Evolutionary conservation across 169 alveolate genomes (phyloP).

Genomic region (Perkinsus chesapeaki): DNA sequence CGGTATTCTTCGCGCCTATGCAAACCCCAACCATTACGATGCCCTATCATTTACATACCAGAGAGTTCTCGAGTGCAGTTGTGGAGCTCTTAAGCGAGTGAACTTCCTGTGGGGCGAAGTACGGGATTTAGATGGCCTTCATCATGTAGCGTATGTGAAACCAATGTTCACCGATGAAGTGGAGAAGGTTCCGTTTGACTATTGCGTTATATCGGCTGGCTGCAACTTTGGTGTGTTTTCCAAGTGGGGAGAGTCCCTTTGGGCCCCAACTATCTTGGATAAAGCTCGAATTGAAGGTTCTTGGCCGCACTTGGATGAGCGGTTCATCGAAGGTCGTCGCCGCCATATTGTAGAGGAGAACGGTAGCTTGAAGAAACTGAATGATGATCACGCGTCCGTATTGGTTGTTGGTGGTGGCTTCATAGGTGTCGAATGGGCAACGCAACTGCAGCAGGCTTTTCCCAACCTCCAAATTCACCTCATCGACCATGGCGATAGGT

Average conservation of each 20-base stretch:
- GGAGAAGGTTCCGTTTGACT: conserved; percentile 33
- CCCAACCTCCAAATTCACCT: conserved; percentile 24
- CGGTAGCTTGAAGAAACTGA: conserved; percentile 6
- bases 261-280: conserved; percentile 36
- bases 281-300: conserved; percentile 14
- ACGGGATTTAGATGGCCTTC: neutral
- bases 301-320: conserved; percentile 34
- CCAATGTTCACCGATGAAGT: neutral
- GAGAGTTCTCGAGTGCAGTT: conserved; percentile 29
- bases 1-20: conserved; percentile 33
- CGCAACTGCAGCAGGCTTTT: conserved; percentile 28
- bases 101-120: conserved; percentile 39
- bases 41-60: conserved; percentile 27
- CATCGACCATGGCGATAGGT: conserved; percentile 25
- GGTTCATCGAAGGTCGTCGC: conserved; percentile 34
- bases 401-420: conserved; percentile 32
- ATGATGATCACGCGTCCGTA: conserved; percentile 11
- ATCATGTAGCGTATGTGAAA: neutral
- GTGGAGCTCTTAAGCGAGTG: conserved; percentile 28
- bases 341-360: conserved; percentile 30
- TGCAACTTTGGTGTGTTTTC: conserved; percentile 15
- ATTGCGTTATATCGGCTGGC: conserved; percentile 34
- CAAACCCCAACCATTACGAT: conserved; percentile 30
- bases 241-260: conserved; percentile 28
- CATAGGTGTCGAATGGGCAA: conserved; percentile 37